Evolutionary conservation across 2,329 filamentous ascomycete genomes (phyloP).

Genomic region (Aureobasidium sp.): DNA sequence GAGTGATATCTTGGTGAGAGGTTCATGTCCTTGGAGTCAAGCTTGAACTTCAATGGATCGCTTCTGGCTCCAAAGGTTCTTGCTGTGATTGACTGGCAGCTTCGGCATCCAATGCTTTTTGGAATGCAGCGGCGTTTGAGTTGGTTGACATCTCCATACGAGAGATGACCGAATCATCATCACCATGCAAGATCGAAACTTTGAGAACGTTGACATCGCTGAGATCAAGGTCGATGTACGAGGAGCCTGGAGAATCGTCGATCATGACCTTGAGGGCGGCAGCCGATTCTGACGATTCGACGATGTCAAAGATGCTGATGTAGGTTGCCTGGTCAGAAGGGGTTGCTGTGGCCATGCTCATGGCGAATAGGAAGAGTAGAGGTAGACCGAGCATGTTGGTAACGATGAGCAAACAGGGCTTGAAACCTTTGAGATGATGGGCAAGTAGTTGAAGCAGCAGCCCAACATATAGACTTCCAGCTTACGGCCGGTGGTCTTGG

Average conservation of each 20-base stretch:
- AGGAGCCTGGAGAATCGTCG: neutral
- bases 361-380: neutral
- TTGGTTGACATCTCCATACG: neutral
- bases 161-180: neutral
- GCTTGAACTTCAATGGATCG: too few species aligned
- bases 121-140: neutral
- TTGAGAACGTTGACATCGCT: neutral
- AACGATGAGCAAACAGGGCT: neutral
- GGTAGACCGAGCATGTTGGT: neutral
- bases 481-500: too few species aligned
- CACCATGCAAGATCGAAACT: neutral
- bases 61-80: neutral
- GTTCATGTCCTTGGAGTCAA: too few species aligned
- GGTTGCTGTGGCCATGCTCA: neutral
- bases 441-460: too few species aligned
- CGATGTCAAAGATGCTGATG: neutral
- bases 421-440: neutral
- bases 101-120: neutral
- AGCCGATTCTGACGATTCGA: neutral
- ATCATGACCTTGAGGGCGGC: neutral
- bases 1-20: too few species aligned
- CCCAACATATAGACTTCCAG: too few species aligned
- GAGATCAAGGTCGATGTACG: neutral
- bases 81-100: neutral
- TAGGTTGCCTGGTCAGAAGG: neutral